Base-by-base conservation (phyloP, 1,284 basidiomycete species). In the Fomitopsis pinicola region DNA sequence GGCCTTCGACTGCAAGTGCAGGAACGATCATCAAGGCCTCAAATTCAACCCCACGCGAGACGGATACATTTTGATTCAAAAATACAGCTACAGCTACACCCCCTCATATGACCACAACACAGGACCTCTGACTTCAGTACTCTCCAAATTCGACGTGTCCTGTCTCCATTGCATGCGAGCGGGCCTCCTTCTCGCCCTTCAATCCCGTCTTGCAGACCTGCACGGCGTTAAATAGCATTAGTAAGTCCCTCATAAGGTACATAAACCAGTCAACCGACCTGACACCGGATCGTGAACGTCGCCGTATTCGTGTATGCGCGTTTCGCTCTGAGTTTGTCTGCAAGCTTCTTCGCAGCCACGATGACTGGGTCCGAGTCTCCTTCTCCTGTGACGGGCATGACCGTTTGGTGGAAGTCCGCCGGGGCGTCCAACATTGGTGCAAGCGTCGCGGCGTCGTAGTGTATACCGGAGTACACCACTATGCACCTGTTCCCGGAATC, bases 161-260 rank as follows among this genome's bases (percentile, higher is more conserved):
- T 1, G 94, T 97, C 72, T 86, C 77, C 68, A 84, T 84, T 3
- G 96, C 95, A 73, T 98, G 95, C 50, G 83, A 83, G 42, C 91
- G 83, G 0, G 96, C 96, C 62, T 89, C 94, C 70, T 95, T 97
- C 78, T 98, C 95, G 28, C 95, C 95, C 67, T 90, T 94, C 62
- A 98, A 75, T 0, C 92, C 94, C 66, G 85, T 79, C 10, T 87
- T 85, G 68, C 91, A 93, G 62, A 86, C 76, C 89, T 91, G 57
- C 28, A 17, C 15, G 22, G 22, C 15, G 9, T 69, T 64, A 62
- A 75, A 33, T 12, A 35, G 59, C 56, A 58, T 48, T 30, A 46
- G 17, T 17, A 4, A 42, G 35, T 17, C 7, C 28, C 8, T 6
- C 62, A 9, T 42, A 35, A 44, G n/a, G 15, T 14, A 2, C 38